Evolutionary conservation across 257 asterid species (phyloP).

Genomic region (Solanum appendiculatum): DNA sequence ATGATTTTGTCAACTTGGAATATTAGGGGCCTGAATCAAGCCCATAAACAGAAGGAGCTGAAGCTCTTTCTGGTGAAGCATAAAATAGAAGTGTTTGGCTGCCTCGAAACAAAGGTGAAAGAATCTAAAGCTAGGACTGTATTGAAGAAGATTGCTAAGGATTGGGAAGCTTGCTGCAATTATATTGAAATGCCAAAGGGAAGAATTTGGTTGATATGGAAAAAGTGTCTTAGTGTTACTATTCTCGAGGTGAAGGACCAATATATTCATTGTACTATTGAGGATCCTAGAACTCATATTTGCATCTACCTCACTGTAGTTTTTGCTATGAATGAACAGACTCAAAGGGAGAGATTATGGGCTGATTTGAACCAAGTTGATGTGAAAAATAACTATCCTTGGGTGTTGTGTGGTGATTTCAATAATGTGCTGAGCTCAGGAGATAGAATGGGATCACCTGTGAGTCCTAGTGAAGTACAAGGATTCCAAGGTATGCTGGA

Average conservation of each 20-base stretch:
- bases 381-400: not conserved
- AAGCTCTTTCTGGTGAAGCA: not conserved
- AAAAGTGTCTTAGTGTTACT: not conserved
- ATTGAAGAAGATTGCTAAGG: not conserved
- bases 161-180: not conserved
- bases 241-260: not conserved
- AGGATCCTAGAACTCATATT: not conserved
- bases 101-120: not conserved
- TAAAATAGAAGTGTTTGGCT: not conserved
- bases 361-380: no score
- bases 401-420: not conserved
- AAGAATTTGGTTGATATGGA: not conserved
- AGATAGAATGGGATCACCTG: no score
- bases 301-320: not conserved
- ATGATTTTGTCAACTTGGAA: not conserved
- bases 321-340: not conserved
- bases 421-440: no score
- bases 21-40: not conserved
- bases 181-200: not conserved
- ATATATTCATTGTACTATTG: not conserved
- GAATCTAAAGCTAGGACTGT: no score
- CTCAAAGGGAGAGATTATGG: not conserved
- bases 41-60: not conserved
- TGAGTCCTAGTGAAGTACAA: no score
- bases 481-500: no score